Percentiles rank a stretch among this genome's conserved stretches.
These are phyloP conservation scores for Bretschneidera sinensis DNA, from an alignment of 345 rosid genomes.

Conservation along the genomic window DNA sequence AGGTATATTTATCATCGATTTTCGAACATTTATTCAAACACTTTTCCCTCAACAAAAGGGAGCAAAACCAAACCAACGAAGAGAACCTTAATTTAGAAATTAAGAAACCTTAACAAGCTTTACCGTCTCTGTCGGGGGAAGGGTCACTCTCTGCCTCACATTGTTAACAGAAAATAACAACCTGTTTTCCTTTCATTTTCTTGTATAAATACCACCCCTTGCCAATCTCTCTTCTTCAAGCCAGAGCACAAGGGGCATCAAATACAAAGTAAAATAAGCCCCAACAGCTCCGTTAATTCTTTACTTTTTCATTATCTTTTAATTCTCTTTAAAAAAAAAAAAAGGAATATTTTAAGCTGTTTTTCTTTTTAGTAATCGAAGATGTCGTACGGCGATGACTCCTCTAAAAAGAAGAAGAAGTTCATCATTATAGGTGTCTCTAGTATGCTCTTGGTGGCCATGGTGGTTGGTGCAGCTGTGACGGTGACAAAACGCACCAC, in stretches of 20 bases:
- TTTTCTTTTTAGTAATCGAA: not conserved
- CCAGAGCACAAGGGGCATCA: slow-evolving; percentile 30
- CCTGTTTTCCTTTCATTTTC: not conserved
- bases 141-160: slow-evolving; percentile 4
- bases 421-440: slow-evolving; percentile 37
- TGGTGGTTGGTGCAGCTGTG: slow-evolving; percentile 50
- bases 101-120: not conserved
- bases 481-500: slow-evolving; percentile 12
- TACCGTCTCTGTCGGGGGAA: no score
- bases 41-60: no score
- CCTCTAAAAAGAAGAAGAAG: slow-evolving; percentile 35
- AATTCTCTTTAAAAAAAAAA: not conserved
- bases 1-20: no score
- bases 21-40: no score
- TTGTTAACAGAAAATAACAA: slow-evolving; percentile 15
- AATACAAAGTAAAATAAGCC: slow-evolving; percentile 9
- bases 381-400: not conserved
- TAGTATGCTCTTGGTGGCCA: slow-evolving; percentile 51
- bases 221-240: not conserved
- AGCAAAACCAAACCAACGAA: no score
- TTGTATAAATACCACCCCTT: not conserved
- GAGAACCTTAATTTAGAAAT: not conserved
- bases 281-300: slow-evolving; percentile 17
- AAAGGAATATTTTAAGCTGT: no score
- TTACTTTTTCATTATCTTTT: not conserved